Percentiles rank a stretch among this genome's conserved stretches.
Evolutionary conservation across 176 grass and related monocot species (phyloP).

Genomic region (Cymbopogon citratus): DNA sequence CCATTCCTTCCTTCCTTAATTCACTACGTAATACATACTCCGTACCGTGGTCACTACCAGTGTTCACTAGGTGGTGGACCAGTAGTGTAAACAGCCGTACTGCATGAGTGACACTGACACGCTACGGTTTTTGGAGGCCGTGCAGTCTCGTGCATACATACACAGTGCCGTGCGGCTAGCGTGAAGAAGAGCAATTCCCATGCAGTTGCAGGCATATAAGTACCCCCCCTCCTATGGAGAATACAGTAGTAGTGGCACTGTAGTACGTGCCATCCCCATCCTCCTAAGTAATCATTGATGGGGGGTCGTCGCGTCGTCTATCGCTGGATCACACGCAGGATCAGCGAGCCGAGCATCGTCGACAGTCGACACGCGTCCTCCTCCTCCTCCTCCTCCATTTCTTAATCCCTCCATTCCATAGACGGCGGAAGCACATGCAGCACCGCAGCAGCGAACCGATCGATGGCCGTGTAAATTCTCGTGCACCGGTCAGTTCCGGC

Average conservation of each 20-base stretch:
- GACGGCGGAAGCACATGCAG: background rate
- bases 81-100: background rate
- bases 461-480: background rate
- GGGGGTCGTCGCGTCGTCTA: no score
- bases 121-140: background rate
- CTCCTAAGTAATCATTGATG: no score
- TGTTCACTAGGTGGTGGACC: background rate
- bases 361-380: conserved; percentile 9
- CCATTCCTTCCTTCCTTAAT: no score
- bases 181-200: background rate
- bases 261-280: background rate
- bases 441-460: background rate
- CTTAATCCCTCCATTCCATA: background rate
- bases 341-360: background rate
- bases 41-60: background rate
- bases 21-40: no score
- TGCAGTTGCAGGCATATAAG: background rate
- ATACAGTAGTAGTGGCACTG: background rate
- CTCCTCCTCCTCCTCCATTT: background rate
- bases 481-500: background rate
- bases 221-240: background rate
- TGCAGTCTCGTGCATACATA: background rate
- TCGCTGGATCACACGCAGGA: background rate
- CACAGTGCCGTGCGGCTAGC: background rate
- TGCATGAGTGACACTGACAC: background rate